A percentile compares a stretch with the other conserved stretches of the same genome.
phyloP scores from a whole-genome alignment of 1,139 yeast species.

The Saccharomyces hybrid region DNA sequence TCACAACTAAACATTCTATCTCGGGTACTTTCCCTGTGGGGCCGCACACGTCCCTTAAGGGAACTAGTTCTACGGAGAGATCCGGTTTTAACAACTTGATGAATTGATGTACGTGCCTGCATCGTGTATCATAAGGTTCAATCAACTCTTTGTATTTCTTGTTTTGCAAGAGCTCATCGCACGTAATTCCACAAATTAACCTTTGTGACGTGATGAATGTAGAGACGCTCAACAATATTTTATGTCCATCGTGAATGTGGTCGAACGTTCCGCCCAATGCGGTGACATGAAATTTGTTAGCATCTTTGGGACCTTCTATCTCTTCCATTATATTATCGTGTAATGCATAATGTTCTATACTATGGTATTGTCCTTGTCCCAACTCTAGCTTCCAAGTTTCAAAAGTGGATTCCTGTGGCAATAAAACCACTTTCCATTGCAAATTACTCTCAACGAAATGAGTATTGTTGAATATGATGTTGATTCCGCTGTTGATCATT shows the following conservation, averaged over 20 bases:
- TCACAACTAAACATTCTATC: conserved; percentile 73
- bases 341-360: neutral
- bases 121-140: conserved; percentile 51
- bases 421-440: conserved; percentile 12
- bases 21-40: conserved; percentile 78
- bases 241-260: conserved; percentile 94
- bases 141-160: conserved; percentile 65
- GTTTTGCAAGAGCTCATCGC: conserved; percentile 60
- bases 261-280: conserved; percentile 98
- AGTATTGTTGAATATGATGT: conserved; percentile 6
- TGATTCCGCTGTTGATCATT: conserved; percentile 10
- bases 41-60: conserved; percentile 83
- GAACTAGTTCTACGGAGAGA: conserved; percentile 40
- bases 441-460: conserved; percentile 9
- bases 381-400: neutral
- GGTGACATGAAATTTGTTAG: conserved; percentile 31
- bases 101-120: conserved; percentile 41
- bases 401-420: neutral
- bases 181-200: conserved; percentile 79
- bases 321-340: neutral
- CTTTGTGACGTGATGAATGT: conserved; percentile 48
- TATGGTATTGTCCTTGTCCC: neutral
- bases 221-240: conserved; percentile 67
- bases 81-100: conserved; percentile 40
- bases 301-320: conserved; percentile 7